phyloP scores from a whole-genome alignment of 768 basidiomycete genomes.

The Tremella yokohamensis region DNA sequence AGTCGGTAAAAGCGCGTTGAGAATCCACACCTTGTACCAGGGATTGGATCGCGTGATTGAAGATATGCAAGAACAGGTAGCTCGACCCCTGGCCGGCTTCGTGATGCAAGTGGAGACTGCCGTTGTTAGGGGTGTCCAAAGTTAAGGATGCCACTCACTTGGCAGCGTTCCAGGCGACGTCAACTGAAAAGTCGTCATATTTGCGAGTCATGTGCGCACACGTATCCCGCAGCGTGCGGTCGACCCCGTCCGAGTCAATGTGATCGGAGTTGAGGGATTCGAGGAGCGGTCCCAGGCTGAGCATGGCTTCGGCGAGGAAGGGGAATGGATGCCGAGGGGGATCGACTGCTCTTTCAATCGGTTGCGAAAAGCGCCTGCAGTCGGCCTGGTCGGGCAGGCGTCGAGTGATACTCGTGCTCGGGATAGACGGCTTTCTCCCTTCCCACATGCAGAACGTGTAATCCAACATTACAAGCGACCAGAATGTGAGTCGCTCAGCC shows the following conservation, averaged over 20 bases:
- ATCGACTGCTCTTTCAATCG: not conserved
- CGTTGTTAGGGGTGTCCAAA: not conserved
- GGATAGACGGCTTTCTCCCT: constrained; percentile 4
- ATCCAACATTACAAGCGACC: not conserved
- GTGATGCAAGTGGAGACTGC: not conserved
- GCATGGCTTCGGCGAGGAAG: constrained; percentile 2
- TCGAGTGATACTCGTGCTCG: not conserved
- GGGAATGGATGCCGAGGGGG: constrained; percentile 3
- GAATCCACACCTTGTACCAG: not conserved
- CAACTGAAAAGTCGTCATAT: not conserved
- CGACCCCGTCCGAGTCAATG: not conserved
- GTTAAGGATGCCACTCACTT: constrained; percentile 1
- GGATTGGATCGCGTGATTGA: not conserved
- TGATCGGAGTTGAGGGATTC: not conserved
- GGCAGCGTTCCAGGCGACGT: not conserved
- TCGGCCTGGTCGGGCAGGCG: not conserved
- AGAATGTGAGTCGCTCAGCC: constrained; percentile 2
- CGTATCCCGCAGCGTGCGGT: not conserved
- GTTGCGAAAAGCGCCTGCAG: not conserved
- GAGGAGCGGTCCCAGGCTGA: constrained; percentile 4
- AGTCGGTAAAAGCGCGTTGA: not conserved
- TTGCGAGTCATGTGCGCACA: not conserved
- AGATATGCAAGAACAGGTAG: not conserved
- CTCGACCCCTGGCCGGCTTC: not conserved
- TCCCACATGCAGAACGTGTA: not conserved